Evolutionary conservation across 2,329 filamentous ascomycete genomes (phyloP), one percentile per base, ranked within the genome.

Genomic region (Amphichorda felina): DNA sequence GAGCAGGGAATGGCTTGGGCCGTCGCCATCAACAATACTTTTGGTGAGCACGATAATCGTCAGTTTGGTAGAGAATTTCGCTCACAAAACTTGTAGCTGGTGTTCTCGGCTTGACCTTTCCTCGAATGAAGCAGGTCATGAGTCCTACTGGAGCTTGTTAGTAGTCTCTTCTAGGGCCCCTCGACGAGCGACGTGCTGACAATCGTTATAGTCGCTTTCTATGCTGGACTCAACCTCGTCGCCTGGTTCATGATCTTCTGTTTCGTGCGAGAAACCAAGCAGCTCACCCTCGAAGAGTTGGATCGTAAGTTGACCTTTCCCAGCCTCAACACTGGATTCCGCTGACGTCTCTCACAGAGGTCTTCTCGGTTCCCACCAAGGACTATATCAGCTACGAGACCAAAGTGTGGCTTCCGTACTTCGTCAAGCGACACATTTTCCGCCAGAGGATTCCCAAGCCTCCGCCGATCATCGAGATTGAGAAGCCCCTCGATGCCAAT

Each of bases 91-190:
- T 25, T n/a, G 24, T 26, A 41, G 68, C 66, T 0, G 60, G 64
- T 2, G 63, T 79, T 0, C 56, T 74, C 21, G 62, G 66, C 11
- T 63, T 80, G 30, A 77, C 71, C 0, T 72, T 75, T 44, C 72
- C 72, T 0, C 43, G 49, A 10, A 54, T 55, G 53, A 41, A 45
- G 35, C 47, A 44, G 8, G 51, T 51, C 36, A 51, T 55, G 50
- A 51, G 49, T 0, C 41, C 50, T 2, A 49, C 51, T 0, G 52
- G 51, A 33, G 50, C 51, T 13, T 54, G 44, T 50, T 40, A 44
- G 48, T 44, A 5, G 10, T 33, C 10, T 37, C 15, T n/a, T 24
- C 29, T 13, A 1, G 16, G 5, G 13, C 19, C 6, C 1, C 3
- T 26, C 9, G 17, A n/a, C 14, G 1, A 13, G 5, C 2, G 4